A percentile compares a stretch with the other conserved stretches of the same genome.
These are phyloP conservation scores for Scheffersomyces amazonensis DNA, from an alignment of 805 yeast species.

Conservation along the genomic window DNA sequence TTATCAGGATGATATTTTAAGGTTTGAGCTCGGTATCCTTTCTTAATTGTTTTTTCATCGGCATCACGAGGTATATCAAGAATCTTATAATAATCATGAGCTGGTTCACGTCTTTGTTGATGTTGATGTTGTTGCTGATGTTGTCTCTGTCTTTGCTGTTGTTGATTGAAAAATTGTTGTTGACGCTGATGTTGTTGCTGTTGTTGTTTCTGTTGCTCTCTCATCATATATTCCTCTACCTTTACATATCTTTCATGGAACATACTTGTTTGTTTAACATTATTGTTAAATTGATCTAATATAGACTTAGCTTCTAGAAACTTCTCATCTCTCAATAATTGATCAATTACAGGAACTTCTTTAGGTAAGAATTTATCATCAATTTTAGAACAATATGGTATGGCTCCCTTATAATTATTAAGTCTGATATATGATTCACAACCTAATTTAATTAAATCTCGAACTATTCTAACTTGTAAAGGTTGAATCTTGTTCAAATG, in stretches of 20 bases:
- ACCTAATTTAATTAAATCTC: slow-evolving; percentile 32
- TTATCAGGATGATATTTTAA: slow-evolving; percentile 92
- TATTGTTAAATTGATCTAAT: slow-evolving; percentile 29
- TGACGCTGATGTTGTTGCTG: slow-evolving; percentile 33
- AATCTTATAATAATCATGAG: slow-evolving; percentile 76
- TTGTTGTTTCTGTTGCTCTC: slow-evolving; percentile 26
- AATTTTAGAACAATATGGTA: slow-evolving; percentile 20
- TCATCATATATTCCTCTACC: slow-evolving; percentile 23
- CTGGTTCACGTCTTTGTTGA: slow-evolving; percentile 28
- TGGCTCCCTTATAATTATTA: slow-evolving; percentile 17
- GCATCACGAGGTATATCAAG: slow-evolving; percentile 69
- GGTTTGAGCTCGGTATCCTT: slow-evolving; percentile 75
- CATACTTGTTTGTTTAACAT: slow-evolving; percentile 37
- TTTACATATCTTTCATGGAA: slow-evolving; percentile 30
- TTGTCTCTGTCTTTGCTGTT: slow-evolving; percentile 47
- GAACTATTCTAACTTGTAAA: slow-evolving; percentile 19
- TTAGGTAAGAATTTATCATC: slow-evolving; percentile 38
- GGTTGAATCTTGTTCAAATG: background rate
- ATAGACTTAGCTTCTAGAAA: slow-evolving; percentile 37
- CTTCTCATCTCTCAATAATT: slow-evolving; percentile 28
- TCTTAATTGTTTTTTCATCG: slow-evolving; percentile 66
- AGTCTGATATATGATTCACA: slow-evolving; percentile 38
- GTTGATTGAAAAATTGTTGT: slow-evolving; percentile 41
- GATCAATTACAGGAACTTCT: slow-evolving; percentile 31
- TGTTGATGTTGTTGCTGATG: slow-evolving; percentile 39